Evolutionary conservation across 176 grass and related monocot species (phyloP), one percentile per base, ranked within the genome.

Genomic region (Hordeum marinum): DNA sequence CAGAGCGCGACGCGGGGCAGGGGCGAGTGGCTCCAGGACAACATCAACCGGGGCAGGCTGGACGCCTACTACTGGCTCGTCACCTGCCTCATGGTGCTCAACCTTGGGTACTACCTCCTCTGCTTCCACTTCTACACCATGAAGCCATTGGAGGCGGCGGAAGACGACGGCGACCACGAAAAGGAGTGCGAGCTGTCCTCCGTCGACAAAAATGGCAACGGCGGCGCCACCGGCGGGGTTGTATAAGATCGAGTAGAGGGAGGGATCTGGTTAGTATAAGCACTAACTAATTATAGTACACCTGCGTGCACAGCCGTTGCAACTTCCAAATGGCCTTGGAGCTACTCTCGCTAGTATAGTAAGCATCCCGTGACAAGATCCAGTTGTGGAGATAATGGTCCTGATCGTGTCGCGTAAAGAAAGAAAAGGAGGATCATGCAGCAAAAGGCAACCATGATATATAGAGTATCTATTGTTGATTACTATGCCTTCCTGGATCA

Each of bases 11-110:
- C 90, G n/a, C 62, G 82, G 23, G 85, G 87, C 14, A 11, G 59
- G 20, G 85, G 90, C 9, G 88, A 94, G 12, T 97, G 94, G 94
- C 94, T 97, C 17, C 94, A 97, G 79, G 92, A 97, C 71, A 94
- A 97, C 82, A 90, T 97, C 82, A 97, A 94, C 78, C 75, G 82
- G 57, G 94, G 87, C 24, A 90, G 87, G 82, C 54, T 97, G 23
- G 90, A 97, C 45, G 58, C 55, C 50, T 97, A 97, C 79, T 97
- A 94, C 78, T 97, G 94, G 92, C 79, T 97, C 50, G 88, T 97
- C 74, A 89, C 90, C 3, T 85, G 55, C 39, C 45, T 97, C 39
- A 87, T 90, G 88, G 35, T 94, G 26, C 46, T 97, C 61, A 97
- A 97, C 71, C 80, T 97, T 11, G 83, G 50, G 3, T 92, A 90